These are phyloP conservation scores for Dimargaris verticillata DNA, from an alignment of 192 early-diverging fungal genomes.

Conservation along the genomic window DNA sequence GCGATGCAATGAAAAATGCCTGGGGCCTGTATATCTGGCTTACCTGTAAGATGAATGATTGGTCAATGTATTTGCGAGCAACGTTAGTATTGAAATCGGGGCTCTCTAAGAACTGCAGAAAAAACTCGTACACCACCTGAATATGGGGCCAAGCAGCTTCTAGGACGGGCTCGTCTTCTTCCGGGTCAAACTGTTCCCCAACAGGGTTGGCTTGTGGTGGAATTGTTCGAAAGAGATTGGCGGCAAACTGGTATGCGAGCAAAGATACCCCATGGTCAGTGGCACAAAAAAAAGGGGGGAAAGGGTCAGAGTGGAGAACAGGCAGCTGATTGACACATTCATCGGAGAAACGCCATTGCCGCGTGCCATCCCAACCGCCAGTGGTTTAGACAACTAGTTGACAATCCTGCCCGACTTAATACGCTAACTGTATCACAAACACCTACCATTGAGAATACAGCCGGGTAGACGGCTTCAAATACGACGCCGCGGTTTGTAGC, in stretches of 20 bases:
- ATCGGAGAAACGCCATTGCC: neutral
- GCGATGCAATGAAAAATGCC: no score
- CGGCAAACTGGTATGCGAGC: constrained; percentile 46
- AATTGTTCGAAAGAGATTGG: constrained; percentile 91
- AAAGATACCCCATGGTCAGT: neutral
- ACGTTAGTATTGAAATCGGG: constrained; percentile 95
- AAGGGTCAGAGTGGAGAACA: neutral
- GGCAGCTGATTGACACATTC: neutral
- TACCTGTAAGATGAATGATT: constrained; percentile 83
- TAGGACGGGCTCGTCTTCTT: constrained; percentile 96
- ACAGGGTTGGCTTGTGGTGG: constrained; percentile 88
- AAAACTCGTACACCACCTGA: constrained; percentile 96
- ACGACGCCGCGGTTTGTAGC: constrained; percentile 75
- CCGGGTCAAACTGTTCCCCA: constrained; percentile 95
- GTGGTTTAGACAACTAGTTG: neutral
- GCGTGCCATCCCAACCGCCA: neutral
- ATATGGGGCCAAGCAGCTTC: constrained; percentile 97
- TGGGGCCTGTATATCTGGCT: neutral
- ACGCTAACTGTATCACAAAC: neutral
- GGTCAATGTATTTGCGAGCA: constrained; percentile 93
- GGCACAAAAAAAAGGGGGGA: no score
- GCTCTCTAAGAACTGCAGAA: constrained; percentile 93
- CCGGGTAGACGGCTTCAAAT: constrained; percentile 77
- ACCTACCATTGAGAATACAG: constrained; percentile 83
- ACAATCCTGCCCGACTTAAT: neutral